These are phyloP conservation scores for Corylus americana DNA, from an alignment of 306 rosid genomes.

Conservation along the genomic window DNA sequence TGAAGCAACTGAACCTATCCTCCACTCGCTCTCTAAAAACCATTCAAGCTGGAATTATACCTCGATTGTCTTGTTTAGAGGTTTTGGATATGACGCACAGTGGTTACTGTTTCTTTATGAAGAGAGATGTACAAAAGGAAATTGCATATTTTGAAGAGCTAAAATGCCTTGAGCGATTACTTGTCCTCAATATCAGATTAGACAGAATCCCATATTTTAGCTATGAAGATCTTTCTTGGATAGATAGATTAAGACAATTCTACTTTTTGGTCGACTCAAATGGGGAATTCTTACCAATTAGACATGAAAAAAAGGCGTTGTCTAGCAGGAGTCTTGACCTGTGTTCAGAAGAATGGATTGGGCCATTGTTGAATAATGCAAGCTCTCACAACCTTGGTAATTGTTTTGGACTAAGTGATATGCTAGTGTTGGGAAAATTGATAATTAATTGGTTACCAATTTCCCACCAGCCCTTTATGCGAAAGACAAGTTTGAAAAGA, in stretches of 20 bases:
- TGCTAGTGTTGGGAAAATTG: too few relatives aligned
- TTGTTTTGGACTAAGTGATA: constrained; percentile 6
- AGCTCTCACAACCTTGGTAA: constrained; percentile 2
- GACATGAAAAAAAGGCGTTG: background rate
- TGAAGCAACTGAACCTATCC: constrained; percentile 6
- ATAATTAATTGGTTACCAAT: too few relatives aligned
- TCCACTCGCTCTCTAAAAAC: background rate
- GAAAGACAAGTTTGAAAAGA: too few relatives aligned
- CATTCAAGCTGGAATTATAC: constrained; percentile 12
- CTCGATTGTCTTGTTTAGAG: constrained; percentile 15
- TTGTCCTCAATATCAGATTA: constrained; percentile 8
- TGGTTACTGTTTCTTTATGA: background rate
- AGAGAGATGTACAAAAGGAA: background rate
- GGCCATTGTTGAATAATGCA: background rate
- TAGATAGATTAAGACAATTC: constrained; percentile 9
- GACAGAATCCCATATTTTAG: constrained; percentile 4
- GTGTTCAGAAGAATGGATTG: constrained; percentile 4
- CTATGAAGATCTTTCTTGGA: constrained; percentile 8
- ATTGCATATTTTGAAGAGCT: constrained; percentile 23
- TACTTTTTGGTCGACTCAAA: constrained; percentile 11
- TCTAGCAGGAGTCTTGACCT: background rate
- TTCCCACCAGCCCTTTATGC: too few relatives aligned
- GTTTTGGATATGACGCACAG: constrained; percentile 16
- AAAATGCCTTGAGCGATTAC: background rate
- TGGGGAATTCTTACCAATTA: background rate